Conservation (phyloP, 371 early-diverging fungal genomes). For the Mucor piriformis region DNA sequence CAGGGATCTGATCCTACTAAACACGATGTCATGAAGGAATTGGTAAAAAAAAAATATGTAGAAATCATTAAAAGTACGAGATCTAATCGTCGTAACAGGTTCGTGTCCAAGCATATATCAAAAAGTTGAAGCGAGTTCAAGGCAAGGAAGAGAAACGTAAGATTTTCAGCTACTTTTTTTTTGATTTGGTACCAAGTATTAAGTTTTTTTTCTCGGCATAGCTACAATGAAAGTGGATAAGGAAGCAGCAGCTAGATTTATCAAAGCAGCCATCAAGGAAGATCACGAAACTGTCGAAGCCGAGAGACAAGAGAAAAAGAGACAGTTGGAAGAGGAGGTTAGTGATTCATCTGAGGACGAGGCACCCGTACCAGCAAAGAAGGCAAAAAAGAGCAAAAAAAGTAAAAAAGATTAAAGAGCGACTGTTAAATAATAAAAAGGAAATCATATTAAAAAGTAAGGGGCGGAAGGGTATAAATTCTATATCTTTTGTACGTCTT, state of each 20-base stretch:
- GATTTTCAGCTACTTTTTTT: neutral
- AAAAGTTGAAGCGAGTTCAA: constrained; percentile 49
- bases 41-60: constrained; percentile 32
- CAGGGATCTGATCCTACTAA: constrained; percentile 52
- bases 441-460: too few species aligned
- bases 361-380: constrained; percentile 3
- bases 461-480: neutral
- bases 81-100: constrained; percentile 26
- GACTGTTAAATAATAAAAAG: neutral
- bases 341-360: constrained; percentile 17
- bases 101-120: constrained; percentile 54
- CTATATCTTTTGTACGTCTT: neutral
- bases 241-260: constrained; percentile 59
- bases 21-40: constrained; percentile 55
- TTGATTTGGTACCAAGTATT: neutral
- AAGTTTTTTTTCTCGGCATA: too few species aligned
- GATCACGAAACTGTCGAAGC: neutral
- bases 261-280: constrained; percentile 42
- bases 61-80: neutral
- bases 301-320: neutral
- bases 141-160: constrained; percentile 45
- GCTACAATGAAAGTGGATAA: constrained; percentile 54
- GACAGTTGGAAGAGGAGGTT: constrained; percentile 3
- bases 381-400: constrained; percentile 8
- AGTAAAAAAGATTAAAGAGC: neutral